Evolutionary conservation across 2,329 filamentous ascomycete species (phyloP).

Genomic region (Trichoderma pleuroti): DNA sequence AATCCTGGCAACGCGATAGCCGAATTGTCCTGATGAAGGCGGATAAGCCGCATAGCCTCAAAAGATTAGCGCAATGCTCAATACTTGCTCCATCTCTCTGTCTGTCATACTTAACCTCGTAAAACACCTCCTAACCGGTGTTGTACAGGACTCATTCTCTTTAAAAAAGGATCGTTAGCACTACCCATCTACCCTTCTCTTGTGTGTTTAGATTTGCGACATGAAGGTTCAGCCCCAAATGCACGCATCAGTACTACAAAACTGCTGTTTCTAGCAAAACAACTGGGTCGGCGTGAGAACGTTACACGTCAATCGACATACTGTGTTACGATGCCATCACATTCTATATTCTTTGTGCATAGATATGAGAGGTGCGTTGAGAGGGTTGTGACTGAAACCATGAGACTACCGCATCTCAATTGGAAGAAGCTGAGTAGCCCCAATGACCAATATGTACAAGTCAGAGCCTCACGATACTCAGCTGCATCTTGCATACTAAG

Average conservation of each 20-base stretch:
- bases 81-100: not conserved
- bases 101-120: not conserved
- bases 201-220: not conserved
- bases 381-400: not conserved
- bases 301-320: not conserved
- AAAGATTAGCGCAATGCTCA: not conserved
- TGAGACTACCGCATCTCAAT: not conserved
- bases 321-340: not conserved
- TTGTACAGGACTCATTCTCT: not conserved
- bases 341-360: not conserved
- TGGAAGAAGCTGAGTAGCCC: not conserved
- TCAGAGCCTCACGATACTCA: not conserved
- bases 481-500: not conserved
- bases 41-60: not conserved
- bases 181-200: not conserved
- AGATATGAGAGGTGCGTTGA: not conserved
- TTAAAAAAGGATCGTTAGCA: not conserved
- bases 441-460: not conserved
- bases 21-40: not conserved
- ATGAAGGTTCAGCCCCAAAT: not conserved
- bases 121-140: not conserved
- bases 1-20: not conserved
- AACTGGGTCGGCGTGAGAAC: not conserved
- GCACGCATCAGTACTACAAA: not conserved
- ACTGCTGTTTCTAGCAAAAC: not conserved